Evolutionary conservation across 176 grass and related monocot species (phyloP), one percentile per base, ranked within the genome.

Genomic region (Avena eriantha): DNA sequence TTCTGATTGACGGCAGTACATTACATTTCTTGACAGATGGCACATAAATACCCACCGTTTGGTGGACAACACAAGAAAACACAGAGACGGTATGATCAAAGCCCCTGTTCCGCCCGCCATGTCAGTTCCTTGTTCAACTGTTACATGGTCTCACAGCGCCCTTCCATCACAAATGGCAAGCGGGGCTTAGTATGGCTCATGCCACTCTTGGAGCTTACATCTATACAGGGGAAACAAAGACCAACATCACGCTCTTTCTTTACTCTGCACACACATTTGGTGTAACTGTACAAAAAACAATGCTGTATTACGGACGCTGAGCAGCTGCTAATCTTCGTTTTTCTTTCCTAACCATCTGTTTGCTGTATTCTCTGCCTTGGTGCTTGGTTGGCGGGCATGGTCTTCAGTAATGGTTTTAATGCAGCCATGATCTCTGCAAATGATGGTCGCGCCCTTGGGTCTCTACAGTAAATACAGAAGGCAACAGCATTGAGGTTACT

Each of bases 351-450:
- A 69, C 84, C 88, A 11, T 90, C 82, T 74, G 83, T 73, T 81
- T 92, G 90, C 29, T 73, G 76, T 77, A 86, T 83, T 87, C 84
- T 94, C 83, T 91, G 92, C 59, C 89, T 99, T 61, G 80, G 80
- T 23, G 85, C 90, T 89, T 91, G 89, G 67, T 64, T 86, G 84
- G 33, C 80, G 47, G 87, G 74, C 35, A 94, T 60, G 31, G 91
- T 83, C 80, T 96, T 99, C 65, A 94, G 82, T 69, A 99, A 77
- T 45, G 92, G 92, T 86, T 94, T 99, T 29, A 99, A 81, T 55
- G 73, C 17, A 65, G 60, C 68, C 97, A 99, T 99, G 72, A 99
- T 99, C 9, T 99, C 94, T 21, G 90, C 83, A 92, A 99, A 99
- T 18, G 97, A 96, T 58, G 94, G 97, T 64, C 97, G 86, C 73